A percentile compares a stretch with the other conserved stretches of the same genome.
These are phyloP conservation scores for Erodium chrysanthum DNA, from an alignment of 441 rosid genomes.

Conservation along the genomic window DNA sequence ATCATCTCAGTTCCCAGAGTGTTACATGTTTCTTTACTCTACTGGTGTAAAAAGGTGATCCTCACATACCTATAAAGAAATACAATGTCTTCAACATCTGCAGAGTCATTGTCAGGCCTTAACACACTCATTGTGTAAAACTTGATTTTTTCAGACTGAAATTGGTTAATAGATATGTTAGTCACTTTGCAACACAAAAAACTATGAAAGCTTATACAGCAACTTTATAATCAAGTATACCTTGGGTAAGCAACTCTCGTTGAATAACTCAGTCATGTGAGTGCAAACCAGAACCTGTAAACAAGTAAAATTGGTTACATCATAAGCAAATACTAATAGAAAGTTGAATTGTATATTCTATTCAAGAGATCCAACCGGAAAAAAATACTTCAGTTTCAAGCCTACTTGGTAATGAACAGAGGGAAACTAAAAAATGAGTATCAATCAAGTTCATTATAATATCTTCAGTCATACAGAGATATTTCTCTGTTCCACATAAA, in stretches of 20 bases:
- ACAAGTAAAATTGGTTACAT: constrained; percentile 7
- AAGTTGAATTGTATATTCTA: not conserved
- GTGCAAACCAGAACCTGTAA: constrained; percentile 79
- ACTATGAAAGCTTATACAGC: constrained; percentile 14
- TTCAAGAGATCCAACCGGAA: not conserved
- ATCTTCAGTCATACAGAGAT: not conserved
- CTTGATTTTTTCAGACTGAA: constrained; percentile 64
- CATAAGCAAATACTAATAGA: not conserved
- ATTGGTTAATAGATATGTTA: constrained; percentile 4
- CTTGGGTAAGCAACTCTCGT: constrained; percentile 63
- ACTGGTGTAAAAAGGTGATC: constrained; percentile 8
- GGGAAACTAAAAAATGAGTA: not conserved
- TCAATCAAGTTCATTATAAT: not conserved
- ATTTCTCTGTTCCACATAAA: not conserved
- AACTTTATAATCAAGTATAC: constrained; percentile 32
- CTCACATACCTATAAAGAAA: constrained; percentile 68
- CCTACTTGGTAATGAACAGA: too few relatives aligned
- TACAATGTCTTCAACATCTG: constrained; percentile 59
- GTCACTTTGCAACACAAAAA: constrained; percentile 12
- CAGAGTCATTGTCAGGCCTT: constrained; percentile 47
- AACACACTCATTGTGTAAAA: constrained; percentile 91
- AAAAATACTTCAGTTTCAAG: too few relatives aligned
- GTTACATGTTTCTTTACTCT: not conserved
- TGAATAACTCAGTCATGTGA: constrained; percentile 74
- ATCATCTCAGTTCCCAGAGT: not conserved